Evolutionary conservation across 202 grass and related monocot species (phyloP).

Genomic region (Setaria italica): DNA sequence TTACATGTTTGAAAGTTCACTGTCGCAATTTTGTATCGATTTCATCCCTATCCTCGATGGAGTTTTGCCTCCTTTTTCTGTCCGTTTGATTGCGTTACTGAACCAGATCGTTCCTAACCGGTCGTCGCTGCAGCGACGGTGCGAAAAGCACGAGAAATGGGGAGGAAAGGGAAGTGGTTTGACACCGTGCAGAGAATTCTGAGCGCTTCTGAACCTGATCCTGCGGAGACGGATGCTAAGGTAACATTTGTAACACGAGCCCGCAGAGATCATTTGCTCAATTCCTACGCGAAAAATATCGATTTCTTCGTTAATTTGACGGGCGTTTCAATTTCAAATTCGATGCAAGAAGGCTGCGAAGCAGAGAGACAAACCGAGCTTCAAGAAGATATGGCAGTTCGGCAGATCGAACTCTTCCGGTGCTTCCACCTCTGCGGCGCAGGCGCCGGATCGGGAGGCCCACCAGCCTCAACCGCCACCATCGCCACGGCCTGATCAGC

Average conservation of each 20-base stretch:
- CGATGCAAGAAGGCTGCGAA: slow-evolving; percentile 11
- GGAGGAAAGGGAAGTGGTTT: slow-evolving; percentile 76
- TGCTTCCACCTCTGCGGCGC: slow-evolving; percentile 14
- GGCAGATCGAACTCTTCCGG: slow-evolving; percentile 42
- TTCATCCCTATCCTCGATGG: neutral
- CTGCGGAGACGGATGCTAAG: slow-evolving; percentile 48
- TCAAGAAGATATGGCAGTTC: slow-evolving; percentile 79
- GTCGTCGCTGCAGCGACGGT: neutral
- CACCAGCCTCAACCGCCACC: neutral
- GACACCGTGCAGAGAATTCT: slow-evolving; percentile 67
- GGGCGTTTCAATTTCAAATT: neutral
- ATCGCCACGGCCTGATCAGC: slow-evolving; percentile 21
- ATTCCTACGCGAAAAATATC: neutral
- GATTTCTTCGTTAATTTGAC: neutral
- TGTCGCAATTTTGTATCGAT: neutral
- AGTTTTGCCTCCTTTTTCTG: neutral
- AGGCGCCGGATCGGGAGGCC: slow-evolving; percentile 10
- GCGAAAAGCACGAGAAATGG: slow-evolving; percentile 47
- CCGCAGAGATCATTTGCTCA: neutral
- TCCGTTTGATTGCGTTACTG: neutral
- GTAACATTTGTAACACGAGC: slow-evolving; percentile 10
- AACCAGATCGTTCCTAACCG: neutral
- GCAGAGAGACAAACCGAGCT: slow-evolving; percentile 19
- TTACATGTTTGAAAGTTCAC: neutral
- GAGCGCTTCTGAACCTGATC: slow-evolving; percentile 44